phyloP scores from a whole-genome alignment of 2,329 filamentous ascomycete species.

The Fusarium brachygibbosum region DNA sequence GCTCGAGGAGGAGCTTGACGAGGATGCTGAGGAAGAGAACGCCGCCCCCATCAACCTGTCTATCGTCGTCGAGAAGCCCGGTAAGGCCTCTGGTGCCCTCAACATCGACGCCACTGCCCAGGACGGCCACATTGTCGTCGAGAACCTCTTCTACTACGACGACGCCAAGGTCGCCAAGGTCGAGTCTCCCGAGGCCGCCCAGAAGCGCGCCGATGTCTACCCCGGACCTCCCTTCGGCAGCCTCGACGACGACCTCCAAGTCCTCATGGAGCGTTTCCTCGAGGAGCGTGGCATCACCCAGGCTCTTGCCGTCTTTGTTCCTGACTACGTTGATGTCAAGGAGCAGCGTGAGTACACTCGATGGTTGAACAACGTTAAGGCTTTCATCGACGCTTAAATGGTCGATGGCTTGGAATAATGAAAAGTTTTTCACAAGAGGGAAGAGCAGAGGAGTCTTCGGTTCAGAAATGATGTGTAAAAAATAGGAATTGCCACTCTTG shows the following conservation, averaged over 20 bases:
- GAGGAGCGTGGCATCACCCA: slow-evolving; percentile 94
- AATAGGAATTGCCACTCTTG: slow-evolving; percentile 50
- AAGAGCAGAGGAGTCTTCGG: slow-evolving; percentile 28
- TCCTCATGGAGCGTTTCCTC: slow-evolving; percentile 91
- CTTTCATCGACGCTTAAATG: slow-evolving; percentile 79
- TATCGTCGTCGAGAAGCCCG: slow-evolving; percentile 89
- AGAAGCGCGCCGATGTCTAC: slow-evolving; percentile 83
- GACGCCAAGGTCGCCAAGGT: slow-evolving; percentile 83
- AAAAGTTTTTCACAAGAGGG: slow-evolving; percentile 21
- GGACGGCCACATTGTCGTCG: slow-evolving; percentile 87
- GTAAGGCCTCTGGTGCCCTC: slow-evolving; percentile 78
- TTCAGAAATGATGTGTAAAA: slow-evolving; percentile 38
- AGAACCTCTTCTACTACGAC: slow-evolving; percentile 90
- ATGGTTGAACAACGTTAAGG: slow-evolving; percentile 91
- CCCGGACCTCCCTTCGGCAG: slow-evolving; percentile 92
- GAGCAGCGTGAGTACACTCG: slow-evolving; percentile 96
- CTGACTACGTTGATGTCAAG: slow-evolving; percentile 97
- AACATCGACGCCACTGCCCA: slow-evolving; percentile 88
- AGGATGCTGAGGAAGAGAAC: slow-evolving; percentile 67
- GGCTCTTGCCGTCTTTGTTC: slow-evolving; percentile 88
- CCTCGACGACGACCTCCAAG: slow-evolving; percentile 95
- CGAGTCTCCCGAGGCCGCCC: slow-evolving; percentile 80
- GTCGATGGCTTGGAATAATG: neutral
- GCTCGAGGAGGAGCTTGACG: slow-evolving; percentile 56
- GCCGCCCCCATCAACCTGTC: slow-evolving; percentile 85